Base-by-base conservation (phyloP, 2,329 filamentous ascomycete genomes). In the Sporothrix schenckii region DNA sequence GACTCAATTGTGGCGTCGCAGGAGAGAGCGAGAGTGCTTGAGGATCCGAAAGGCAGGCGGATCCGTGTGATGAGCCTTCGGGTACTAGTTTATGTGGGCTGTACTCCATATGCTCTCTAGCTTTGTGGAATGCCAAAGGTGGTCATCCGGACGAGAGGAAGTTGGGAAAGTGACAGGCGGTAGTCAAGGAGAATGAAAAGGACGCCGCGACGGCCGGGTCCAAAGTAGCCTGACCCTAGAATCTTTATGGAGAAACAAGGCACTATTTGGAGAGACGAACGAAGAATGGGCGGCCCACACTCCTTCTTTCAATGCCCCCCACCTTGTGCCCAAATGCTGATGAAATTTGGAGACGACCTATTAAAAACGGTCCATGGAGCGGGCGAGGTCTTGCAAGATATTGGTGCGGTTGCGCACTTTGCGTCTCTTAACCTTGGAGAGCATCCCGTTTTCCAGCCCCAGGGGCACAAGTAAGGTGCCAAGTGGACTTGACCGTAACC, bases 101-200 rank as follows among this genome's bases (percentile, higher is more conserved):
- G 44, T 65, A 19, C 44, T 24, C 16, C 27, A 21, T 50, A 24
- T 50, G 50, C 21, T 52, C 19, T 34, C 44, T 24, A 50, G 24
- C 11, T 27, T 44, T 39, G 24, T 66, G 13, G 41, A 30, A 21
- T 30, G 47, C 9, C 39, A 13, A 34, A 66, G 41, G 27, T 66
- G 63, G 47, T 66, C 47, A 52, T 34, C 61, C 70, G 70, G 70
- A 69, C 70, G 70, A 72, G 70, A 70, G 70, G 70, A 72, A 68
- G 70, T 72, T 24, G 58, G 54, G 14, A 44, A 69, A 41, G 49
- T 16, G 67, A 41, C 39, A 69, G 9, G 66, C 66, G 66, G 58
- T 16, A 30, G 63, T 67, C n/a, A 70, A 70, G 63, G 63, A 61
- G 69, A 27, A 1, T 4, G 19, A 30, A 30, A 70, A 56, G 39